phyloP scores from a whole-genome alignment of 2,329 filamentous ascomycete genomes.

The Cordyceps javanica region DNA sequence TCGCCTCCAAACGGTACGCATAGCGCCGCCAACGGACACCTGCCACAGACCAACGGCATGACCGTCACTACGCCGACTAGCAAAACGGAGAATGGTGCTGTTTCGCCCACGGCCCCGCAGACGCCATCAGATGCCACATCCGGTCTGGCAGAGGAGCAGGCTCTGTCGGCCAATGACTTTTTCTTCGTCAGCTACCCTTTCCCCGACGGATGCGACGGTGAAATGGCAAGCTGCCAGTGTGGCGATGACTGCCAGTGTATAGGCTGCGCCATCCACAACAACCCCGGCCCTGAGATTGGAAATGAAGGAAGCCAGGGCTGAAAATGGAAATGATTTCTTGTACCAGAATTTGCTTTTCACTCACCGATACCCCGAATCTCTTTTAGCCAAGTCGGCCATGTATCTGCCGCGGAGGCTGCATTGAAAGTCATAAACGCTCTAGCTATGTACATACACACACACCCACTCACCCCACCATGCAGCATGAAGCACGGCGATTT shows the following conservation, averaged over 20 bases:
- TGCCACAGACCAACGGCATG: not conserved
- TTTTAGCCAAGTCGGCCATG: not conserved
- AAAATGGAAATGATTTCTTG: not conserved
- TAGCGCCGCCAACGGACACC: slow-evolving; percentile 17
- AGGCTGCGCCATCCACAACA: slow-evolving; percentile 49
- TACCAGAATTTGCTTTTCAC: not conserved
- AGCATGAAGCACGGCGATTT: not conserved
- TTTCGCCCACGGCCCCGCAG: slow-evolving; percentile 34
- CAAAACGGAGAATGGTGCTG: slow-evolving; percentile 22
- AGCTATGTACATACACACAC: not conserved
- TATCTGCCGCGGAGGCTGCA: not conserved
- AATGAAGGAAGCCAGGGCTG: not conserved
- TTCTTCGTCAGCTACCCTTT: slow-evolving; percentile 54
- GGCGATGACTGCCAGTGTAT: slow-evolving; percentile 55
- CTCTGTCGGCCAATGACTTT: slow-evolving; percentile 46
- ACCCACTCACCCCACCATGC: not conserved
- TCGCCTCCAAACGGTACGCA: slow-evolving; percentile 14
- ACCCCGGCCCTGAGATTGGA: slow-evolving; percentile 16
- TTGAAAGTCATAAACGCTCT: not conserved
- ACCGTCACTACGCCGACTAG: slow-evolving; percentile 14
- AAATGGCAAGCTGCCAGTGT: slow-evolving; percentile 47
- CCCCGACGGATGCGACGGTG: slow-evolving; percentile 41
- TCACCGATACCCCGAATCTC: slow-evolving; percentile 1
- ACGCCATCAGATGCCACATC: slow-evolving; percentile 44
- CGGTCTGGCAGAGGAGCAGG: slow-evolving; percentile 43